phyloP scores from a whole-genome alignment of 225 moss, liverwort and hornwort genomes.

The Neckera pumila region DNA sequence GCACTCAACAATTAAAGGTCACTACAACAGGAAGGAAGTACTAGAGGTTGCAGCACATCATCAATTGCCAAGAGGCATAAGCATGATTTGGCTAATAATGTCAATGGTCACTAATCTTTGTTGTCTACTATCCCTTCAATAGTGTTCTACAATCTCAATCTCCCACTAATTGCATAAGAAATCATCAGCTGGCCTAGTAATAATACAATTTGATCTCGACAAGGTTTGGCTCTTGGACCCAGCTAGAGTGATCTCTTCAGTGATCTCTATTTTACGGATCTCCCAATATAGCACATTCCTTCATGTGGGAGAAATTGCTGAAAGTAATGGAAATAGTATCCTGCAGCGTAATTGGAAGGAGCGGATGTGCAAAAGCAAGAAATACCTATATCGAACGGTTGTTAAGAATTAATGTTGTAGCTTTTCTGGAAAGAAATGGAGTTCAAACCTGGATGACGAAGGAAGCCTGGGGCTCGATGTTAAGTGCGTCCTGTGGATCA shows the following conservation, averaged over 20 bases:
- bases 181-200: background rate
- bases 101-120: background rate
- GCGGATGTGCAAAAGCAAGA: background rate
- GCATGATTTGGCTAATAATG: background rate
- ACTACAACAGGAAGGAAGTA: background rate
- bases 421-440: background rate
- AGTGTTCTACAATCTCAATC: background rate
- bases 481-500: slow-evolving; percentile 18
- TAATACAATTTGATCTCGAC: background rate
- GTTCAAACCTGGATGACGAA: slow-evolving; percentile 25
- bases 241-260: background rate
- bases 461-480: slow-evolving; percentile 27
- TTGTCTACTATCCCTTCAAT: background rate
- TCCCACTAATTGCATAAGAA: background rate
- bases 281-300: background rate
- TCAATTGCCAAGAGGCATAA: background rate
- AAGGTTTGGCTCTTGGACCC: background rate
- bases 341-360: background rate
- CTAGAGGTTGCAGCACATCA: background rate
- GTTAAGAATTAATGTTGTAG: background rate
- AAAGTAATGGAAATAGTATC: background rate
- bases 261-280: background rate
- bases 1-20: background rate
- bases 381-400: background rate
- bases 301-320: background rate